Base-by-base conservation (phyloP, 2,329 filamentous ascomycete genomes). In the Knufia petricola region DNA sequence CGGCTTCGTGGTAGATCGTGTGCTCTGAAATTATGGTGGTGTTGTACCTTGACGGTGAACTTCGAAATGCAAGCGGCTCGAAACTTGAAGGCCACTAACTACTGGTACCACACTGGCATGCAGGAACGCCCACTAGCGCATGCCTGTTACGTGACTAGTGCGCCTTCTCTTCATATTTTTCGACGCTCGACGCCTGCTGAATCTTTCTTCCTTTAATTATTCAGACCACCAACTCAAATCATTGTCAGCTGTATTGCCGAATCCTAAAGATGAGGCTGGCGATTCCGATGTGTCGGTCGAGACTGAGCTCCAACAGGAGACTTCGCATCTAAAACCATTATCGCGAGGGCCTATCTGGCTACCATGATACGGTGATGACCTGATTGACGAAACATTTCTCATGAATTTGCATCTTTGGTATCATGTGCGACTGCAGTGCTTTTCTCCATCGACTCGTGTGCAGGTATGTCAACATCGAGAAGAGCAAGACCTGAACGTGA, bases 291-390 rank as follows among this genome's bases (percentile, higher is more conserved):
- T 67, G 77, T 77, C 73, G 69, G 82, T 84, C 82, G 70, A 86
- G 82, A 87, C 69, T 61, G 72, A 75, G 61, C 52, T 62, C 61
- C 55, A 49, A 52, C 53, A 45, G 36, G 41, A 41, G 50, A 68
- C 65, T 67, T 76, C 81, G 77, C 77, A 79, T 82, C 72, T 83
- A 87, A 87, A 87, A 87, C 83, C 82, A 82, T 86, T 76, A 77
- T 80, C 77, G 80, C 78, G 82, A 87, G 79, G 77, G 78, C 70
- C 73, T n/a, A 68, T 43, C 56, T 66, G 67, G 62, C 70, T 72
- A 72, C 72, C 79, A 82, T 76, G 79, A 83, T 71, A 65, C 70
- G 77, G 68, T 76, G 78, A 80, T 77, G 78, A 83, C 79, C 79
- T 81, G 71, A 72, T 70, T 76, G 74, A 69, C 74, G 77, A 72